Base-by-base conservation (phyloP, 306 rosid species). In the Acmispon strigosus region DNA sequence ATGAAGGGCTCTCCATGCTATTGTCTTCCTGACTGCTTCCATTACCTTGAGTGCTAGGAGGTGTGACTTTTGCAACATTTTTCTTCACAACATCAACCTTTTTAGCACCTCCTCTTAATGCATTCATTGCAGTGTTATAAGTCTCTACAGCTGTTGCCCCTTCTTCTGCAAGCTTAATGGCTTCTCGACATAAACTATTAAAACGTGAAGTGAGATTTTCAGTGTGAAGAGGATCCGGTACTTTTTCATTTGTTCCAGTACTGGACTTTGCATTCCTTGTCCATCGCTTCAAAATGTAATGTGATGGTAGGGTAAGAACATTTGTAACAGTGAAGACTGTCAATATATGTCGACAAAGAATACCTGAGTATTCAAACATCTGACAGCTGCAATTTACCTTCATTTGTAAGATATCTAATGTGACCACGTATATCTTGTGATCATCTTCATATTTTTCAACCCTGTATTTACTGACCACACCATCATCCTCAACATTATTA, bases 241-340 rank as follows among this genome's bases (percentile, higher is more conserved):
- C 67, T 65, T 74, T 72, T 74, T 86, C 96, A 41, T 87, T 86
- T 14, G 78, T 72, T 65, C 73, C 79, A 44, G 50, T 29, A 63
- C 62, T 65, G 18, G 72, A 73, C 77, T 82, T 90, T 16, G 86
- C 88, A 84, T 87, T 82, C 68, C 83, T 87, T 11, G 96, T 90
- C 96, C 96, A 90, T 53, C 93, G 84, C 72, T 84, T 90, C 82
- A 87, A 74, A 68, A 90, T 85, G 78, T 80, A 90, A 81, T 75
- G 86, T 0, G 79, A 56, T 50, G 93, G 93, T 80, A 90, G 89
- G 70, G 91, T 87, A 71, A 90, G 96, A 80, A 85, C 93, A 73
- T 85, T 90, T 58, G 96, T 90, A 8, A 90, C 96, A 7, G 96
- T 85, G 75, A 87, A 87, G 75, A 90, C 92, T 60, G 96, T 90